Conservation (phyloP, 2,329 filamentous ascomycete genomes). For the Moelleriella libera region DNA sequence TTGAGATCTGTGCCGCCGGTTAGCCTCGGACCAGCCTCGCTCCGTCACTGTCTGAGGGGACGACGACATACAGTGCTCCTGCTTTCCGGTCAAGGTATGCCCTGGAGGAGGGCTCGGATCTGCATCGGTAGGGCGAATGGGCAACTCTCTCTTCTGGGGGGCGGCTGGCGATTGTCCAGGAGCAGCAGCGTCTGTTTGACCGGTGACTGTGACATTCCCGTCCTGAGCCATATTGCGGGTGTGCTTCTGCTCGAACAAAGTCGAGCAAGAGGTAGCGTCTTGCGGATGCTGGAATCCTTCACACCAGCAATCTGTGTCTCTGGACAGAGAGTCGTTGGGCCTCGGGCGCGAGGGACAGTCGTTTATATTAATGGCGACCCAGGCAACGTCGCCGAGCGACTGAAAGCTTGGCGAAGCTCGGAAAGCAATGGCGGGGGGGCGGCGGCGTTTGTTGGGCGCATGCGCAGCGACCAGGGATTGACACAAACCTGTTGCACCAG, state of each 20-base stretch:
- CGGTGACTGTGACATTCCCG: background rate
- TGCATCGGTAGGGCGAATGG: conserved; percentile 15
- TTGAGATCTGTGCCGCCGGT: conserved; percentile 58
- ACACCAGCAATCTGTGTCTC: too few relatives aligned
- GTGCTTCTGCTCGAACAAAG: background rate
- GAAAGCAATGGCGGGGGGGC: background rate
- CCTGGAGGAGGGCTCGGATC: conserved; percentile 22
- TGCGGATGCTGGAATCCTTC: background rate
- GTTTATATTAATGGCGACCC: too few relatives aligned
- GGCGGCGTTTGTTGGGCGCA: background rate
- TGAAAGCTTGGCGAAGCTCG: background rate
- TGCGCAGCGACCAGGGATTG: background rate
- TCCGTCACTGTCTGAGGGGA: too few relatives aligned
- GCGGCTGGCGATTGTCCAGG: background rate
- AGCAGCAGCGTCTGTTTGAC: background rate
- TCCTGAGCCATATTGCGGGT: conserved; percentile 1
- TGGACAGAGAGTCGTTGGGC: too few relatives aligned
- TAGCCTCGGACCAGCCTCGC: too few relatives aligned
- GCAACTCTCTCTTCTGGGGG: conserved; percentile 10
- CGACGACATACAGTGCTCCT: conserved; percentile 73
- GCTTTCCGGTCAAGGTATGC: conserved; percentile 70
- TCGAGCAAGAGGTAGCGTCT: background rate
- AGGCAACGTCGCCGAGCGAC: background rate
- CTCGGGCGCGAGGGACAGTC: too few relatives aligned
- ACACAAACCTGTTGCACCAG: background rate